These are phyloP conservation scores for Tardiomyces digboiensis DNA, from an alignment of 1,139 yeast species.

Conservation along the genomic window DNA sequence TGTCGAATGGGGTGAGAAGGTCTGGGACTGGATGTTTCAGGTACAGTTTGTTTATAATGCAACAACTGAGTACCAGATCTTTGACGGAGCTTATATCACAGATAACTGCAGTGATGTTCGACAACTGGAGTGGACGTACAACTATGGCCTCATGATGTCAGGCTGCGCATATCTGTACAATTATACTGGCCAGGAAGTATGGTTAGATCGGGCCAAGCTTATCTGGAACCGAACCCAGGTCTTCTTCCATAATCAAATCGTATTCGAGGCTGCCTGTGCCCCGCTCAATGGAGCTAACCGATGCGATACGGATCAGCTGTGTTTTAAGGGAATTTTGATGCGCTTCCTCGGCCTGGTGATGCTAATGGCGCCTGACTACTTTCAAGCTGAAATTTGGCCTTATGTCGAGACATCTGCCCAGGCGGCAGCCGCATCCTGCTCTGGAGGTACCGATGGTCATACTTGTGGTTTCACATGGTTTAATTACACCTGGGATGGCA, in stretches of 20 bases:
- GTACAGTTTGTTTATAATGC: conserved; percentile 44
- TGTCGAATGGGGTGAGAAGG: conserved; percentile 67
- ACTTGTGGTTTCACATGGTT: conserved; percentile 89
- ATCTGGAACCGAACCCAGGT: conserved; percentile 40
- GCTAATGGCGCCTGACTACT: conserved; percentile 55
- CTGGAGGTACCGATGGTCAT: conserved; percentile 81
- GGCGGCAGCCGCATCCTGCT: conserved; percentile 76
- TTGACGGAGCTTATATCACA: conserved; percentile 73
- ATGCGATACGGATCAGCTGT: conserved; percentile 86
- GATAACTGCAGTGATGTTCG: conserved; percentile 55
- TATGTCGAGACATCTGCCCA: conserved; percentile 53
- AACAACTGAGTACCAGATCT: conserved; percentile 34
- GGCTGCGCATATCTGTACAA: conserved; percentile 83
- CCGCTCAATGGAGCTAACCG: conserved; percentile 20
- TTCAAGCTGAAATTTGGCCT: conserved; percentile 41
- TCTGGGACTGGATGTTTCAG: conserved; percentile 75
- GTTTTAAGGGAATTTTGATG: conserved; percentile 76
- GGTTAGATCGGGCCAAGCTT: conserved; percentile 45
- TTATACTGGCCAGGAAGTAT: conserved; percentile 52
- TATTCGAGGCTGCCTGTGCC: conserved; percentile 84
- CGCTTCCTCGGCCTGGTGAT: conserved; percentile 73
- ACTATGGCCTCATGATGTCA: conserved; percentile 68
- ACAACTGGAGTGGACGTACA: conserved; percentile 75
- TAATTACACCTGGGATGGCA: conserved; percentile 61
- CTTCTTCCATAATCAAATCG: conserved; percentile 50